Base-by-base conservation (phyloP, 2,329 filamentous ascomycete species). In the Aspergillus pseudoterreus region DNA sequence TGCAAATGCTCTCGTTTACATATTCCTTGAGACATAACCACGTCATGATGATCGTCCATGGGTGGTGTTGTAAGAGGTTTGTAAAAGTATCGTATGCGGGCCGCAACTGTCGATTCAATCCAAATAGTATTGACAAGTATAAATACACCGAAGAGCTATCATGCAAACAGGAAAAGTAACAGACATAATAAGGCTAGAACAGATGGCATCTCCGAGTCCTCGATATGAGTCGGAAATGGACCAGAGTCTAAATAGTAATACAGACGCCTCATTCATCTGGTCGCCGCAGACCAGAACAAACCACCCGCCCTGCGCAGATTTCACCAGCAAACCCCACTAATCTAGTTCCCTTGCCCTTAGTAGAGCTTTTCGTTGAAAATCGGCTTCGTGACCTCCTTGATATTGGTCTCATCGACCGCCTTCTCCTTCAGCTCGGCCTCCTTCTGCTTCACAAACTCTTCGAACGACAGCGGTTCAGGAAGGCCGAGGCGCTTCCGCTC, bases 401-500 rank as follows among this genome's bases (percentile, higher is more conserved):
- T 68, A 50, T 70, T 66, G 49, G 65, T 61, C 42, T 63, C 55
- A 36, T 65, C 66, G 45, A 67, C 59, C 19, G 67, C 72, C 58
- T 73, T 69, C 43, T 72, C 66, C 52, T 71, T 57, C 36, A 71
- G 60, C 52, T 71, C 63, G 48, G 65, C 62, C 53, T 70, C 59
- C 49, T 77, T 75, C 45, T 71, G 70, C 59, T 75, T 73, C 43
- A 74, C 60, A 60, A 74, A 76, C 43, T 72, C 71, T 27, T 71
- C 72, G 50, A 75, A 68, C 6, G 67, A 62, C 41, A 65, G 70
- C 49, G 76, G 73, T 21, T 79, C 75, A 4, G 81, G 78, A 52
- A 96, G 65, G 0, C 90, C 88, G 45, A 94, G 69, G 17, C 75
- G 75, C 52, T 77, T 73, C 54, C 90, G 78, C 75, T 96, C 79